Conservation (phyloP, 2,329 filamentous ascomycete genomes). For the Hypocreales sp. region DNA sequence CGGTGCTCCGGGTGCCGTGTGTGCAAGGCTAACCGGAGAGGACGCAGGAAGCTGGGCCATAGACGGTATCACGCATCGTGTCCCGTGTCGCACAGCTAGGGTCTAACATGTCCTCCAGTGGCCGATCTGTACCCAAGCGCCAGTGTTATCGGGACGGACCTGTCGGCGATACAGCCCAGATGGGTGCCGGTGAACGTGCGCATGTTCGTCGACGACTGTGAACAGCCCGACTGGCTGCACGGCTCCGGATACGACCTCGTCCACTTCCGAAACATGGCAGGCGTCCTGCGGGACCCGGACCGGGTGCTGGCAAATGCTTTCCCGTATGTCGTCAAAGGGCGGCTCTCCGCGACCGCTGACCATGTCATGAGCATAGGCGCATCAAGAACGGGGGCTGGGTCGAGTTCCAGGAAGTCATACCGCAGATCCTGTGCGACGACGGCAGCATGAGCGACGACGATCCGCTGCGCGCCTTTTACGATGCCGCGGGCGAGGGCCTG, state of each 20-base stretch:
- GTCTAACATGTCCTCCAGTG: slow-evolving; percentile 11
- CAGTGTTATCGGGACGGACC: slow-evolving; percentile 23
- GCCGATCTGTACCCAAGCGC: slow-evolving; percentile 25
- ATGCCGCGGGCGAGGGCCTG: slow-evolving; percentile 15
- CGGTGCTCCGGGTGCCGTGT: too few relatives aligned
- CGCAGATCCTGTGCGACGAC: slow-evolving; percentile 25
- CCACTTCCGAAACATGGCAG: slow-evolving; percentile 32
- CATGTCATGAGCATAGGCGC: slow-evolving; percentile 19
- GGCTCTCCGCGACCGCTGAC: too few relatives aligned
- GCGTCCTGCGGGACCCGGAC: slow-evolving; percentile 32
- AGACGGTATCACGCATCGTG: slow-evolving; percentile 16
- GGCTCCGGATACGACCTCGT: slow-evolving; percentile 41
- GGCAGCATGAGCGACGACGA: slow-evolving; percentile 25
- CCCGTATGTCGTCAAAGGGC: slow-evolving; percentile 13
- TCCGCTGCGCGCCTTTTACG: slow-evolving; percentile 17
- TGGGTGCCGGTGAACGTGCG: slow-evolving; percentile 43
- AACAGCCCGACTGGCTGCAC: slow-evolving; percentile 37
- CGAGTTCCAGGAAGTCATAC: slow-evolving; percentile 30
- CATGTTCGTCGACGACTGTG: slow-evolving; percentile 47
- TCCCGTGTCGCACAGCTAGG: neutral
- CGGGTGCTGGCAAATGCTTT: slow-evolving; percentile 26
- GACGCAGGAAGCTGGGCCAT: slow-evolving; percentile 37
- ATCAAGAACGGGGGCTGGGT: slow-evolving; percentile 33
- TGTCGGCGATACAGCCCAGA: slow-evolving; percentile 29
- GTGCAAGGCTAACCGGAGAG: too few relatives aligned